Percentiles rank a stretch among this genome's conserved stretches.
phyloP scores from a whole-genome alignment of 108 stramenopile genomes.

The Pseudonitzschia pungens region DNA sequence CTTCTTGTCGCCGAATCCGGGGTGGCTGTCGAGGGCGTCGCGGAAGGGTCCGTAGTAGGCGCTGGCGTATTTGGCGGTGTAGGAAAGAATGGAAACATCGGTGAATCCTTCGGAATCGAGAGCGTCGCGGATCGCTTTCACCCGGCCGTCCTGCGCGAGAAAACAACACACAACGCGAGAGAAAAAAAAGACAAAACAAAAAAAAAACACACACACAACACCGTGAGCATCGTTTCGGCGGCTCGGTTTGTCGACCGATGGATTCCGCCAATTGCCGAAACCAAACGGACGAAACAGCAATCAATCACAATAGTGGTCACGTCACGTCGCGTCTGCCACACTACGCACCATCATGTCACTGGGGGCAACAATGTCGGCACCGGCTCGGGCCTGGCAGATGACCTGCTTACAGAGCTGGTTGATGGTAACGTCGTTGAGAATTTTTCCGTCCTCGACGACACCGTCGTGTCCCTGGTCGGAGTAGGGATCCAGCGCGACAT shows the following conservation, averaged over 20 bases:
- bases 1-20: slow-evolving; percentile 96
- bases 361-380: slow-evolving; percentile 96
- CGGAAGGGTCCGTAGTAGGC: slow-evolving; percentile 99
- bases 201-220: no score
- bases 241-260: no score
- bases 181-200: no score
- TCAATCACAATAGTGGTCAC: no score
- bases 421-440: slow-evolving; percentile 97
- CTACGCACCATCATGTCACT: slow-evolving; percentile 86
- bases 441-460: slow-evolving; percentile 92
- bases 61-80: slow-evolving; percentile 99
- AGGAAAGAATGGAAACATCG: slow-evolving; percentile 96
- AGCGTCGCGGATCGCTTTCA: slow-evolving; percentile 96
- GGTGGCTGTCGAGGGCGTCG: slow-evolving; percentile 95
- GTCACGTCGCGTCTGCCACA: no score
- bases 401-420: slow-evolving; percentile 97
- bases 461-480: slow-evolving; percentile 99
- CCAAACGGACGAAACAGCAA: no score
- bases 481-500: slow-evolving; percentile 97
- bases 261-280: no score
- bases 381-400: slow-evolving; percentile 94
- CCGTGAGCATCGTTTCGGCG: no score
- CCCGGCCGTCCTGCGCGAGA: slow-evolving; percentile 83
- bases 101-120: slow-evolving; percentile 98
- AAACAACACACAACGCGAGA: slow-evolving; percentile 12